phyloP scores from a whole-genome alignment of 306 rosid genomes.

The Cucumis sativus region DNA sequence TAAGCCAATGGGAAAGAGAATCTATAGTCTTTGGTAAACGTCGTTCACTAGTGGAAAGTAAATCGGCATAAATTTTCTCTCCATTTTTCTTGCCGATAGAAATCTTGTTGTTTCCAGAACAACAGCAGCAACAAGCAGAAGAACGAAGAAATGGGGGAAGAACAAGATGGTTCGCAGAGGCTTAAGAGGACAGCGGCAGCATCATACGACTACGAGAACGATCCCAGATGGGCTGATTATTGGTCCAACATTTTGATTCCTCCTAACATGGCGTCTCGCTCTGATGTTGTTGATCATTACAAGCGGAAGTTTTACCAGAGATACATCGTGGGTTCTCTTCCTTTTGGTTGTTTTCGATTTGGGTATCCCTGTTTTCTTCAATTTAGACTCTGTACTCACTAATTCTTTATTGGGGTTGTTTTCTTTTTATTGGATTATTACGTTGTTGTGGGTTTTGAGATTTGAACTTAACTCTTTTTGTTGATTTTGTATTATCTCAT shows the following conservation, averaged over 20 bases:
- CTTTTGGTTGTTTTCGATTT: not conserved
- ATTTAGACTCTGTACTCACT: not conserved
- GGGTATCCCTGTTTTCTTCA: not conserved
- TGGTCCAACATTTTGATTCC: constrained; percentile 94
- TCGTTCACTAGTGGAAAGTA: not conserved
- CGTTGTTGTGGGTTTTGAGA: not conserved
- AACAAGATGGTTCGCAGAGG: constrained; percentile 58
- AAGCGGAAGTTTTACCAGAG: constrained; percentile 93
- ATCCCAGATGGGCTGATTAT: constrained; percentile 75
- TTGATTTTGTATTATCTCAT: not conserved
- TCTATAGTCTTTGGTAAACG: not conserved
- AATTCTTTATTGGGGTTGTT: not conserved
- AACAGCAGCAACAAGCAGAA: not conserved
- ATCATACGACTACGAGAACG: constrained; percentile 80
- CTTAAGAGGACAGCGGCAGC: constrained; percentile 69
- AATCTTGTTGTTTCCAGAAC: not conserved
- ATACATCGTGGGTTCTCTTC: constrained; percentile 35
- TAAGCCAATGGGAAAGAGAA: not conserved
- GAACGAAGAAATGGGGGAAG: constrained; percentile 44
- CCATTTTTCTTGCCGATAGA: not conserved
- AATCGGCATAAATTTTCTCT: not conserved
- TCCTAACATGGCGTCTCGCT: constrained; percentile 52
- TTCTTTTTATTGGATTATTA: not conserved
- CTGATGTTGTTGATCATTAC: constrained; percentile 64
- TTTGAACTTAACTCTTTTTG: not conserved